phyloP scores from a whole-genome alignment of 2,329 filamentous ascomycete genomes.

The Tolypocladium cylindrosporum region DNA sequence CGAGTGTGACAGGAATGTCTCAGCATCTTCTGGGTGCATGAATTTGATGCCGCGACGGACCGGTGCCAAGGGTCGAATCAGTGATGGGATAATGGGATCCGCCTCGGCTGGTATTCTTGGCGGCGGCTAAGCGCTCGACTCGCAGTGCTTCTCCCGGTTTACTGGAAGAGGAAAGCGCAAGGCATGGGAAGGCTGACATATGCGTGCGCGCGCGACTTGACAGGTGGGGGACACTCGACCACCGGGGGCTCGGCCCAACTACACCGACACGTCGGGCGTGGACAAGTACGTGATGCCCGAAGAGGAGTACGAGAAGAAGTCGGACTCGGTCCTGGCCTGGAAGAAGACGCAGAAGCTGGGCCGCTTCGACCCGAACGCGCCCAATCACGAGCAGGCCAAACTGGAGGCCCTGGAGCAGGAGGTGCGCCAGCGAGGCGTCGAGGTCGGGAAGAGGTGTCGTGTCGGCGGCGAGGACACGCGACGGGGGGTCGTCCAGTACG shows the following conservation, averaged over 20 bases:
- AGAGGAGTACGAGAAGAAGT: slow-evolving; percentile 74
- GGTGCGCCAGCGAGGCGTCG: slow-evolving; percentile 58
- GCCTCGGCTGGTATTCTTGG: slow-evolving; percentile 8
- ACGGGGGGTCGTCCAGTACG: slow-evolving; percentile 60
- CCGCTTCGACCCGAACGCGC: slow-evolving; percentile 82
- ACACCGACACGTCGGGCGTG: slow-evolving; percentile 69
- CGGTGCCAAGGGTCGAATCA: background rate
- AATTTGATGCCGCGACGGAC: background rate
- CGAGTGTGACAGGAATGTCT: slow-evolving; percentile 2
- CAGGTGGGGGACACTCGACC: slow-evolving; percentile 77
- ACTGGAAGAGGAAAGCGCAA: background rate
- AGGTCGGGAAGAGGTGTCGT: slow-evolving; percentile 51
- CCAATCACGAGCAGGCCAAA: slow-evolving; percentile 63
- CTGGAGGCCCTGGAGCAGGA: slow-evolving; percentile 59
- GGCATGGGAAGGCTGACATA: slow-evolving; percentile 13
- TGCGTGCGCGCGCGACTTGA: slow-evolving; percentile 8
- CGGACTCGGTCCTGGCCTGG: slow-evolving; percentile 87
- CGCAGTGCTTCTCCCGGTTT: background rate
- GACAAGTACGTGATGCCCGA: slow-evolving; percentile 86
- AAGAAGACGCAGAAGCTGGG: slow-evolving; percentile 94
- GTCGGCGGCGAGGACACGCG: slow-evolving; percentile 58
- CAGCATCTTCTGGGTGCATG: background rate
- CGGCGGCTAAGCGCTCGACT: slow-evolving; percentile 4
- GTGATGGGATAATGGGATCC: background rate
- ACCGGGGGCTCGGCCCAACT: slow-evolving; percentile 63